Evolutionary conservation across 306 rosid species (phyloP), one percentile per base, ranked within the genome.

Genomic region (Gillenia trifoliata): DNA sequence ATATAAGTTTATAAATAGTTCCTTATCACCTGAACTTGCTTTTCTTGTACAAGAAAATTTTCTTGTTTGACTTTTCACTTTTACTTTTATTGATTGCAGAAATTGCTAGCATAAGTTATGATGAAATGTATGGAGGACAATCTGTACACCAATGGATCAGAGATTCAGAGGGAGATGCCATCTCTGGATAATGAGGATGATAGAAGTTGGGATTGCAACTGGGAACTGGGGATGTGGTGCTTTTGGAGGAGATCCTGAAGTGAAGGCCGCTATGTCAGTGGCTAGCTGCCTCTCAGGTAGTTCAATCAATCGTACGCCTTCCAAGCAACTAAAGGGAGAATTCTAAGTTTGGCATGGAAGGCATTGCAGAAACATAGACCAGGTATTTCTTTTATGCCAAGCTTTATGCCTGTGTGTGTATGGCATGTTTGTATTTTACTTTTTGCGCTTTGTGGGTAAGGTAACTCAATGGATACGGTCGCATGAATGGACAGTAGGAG

Each of bases 201-300:
- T 73, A n/a, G 54, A 41, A 41, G 17, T 90, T 77, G 98, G 97
- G 79, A 49, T 93, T 84, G 97, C 84, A 30, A 93, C 98, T 33
- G 98, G 97, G 55, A 93, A 93, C 78, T 93, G 96, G 98, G 98
- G 98, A 70, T 93, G 98, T 47, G 96, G 97, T 66, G 97, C 94
- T 30, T 93, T 93, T 80, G 96, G 97, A 65, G 98, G 98, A 72
- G 98, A 93, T 83, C 98, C 96, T 62, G 87, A 91, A 85, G 81
- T 93, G 30, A 93, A 93, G 89, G 9, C 92, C 78, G 79, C n/a
- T 91, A 59, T 79, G 91, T 71, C 98, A 93, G 70, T 93, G 98
- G 98, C 92, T 93, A 78, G 96, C 98, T 72, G 94, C 97, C 72
- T 93, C 98, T 82, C 96, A 91, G 92, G 97, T 93, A 78, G 83